These are phyloP conservation scores for Penicillium pancosmium DNA, from an alignment of 495 filamentous ascomycete species.

Conservation along the genomic window DNA sequence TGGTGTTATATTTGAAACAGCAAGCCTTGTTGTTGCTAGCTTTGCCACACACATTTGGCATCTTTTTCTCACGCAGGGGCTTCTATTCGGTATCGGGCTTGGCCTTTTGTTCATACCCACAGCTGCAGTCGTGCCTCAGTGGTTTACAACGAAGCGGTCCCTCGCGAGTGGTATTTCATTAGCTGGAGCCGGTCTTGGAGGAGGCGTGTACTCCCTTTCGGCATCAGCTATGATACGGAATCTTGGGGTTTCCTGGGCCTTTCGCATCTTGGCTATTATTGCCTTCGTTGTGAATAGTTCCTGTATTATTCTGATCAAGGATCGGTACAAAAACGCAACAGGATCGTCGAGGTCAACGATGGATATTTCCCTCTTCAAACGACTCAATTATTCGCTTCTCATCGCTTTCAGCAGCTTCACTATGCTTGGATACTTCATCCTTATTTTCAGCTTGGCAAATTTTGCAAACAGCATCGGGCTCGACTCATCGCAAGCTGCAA, in stretches of 20 bases:
- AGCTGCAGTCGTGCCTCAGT: conserved; percentile 52
- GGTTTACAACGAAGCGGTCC: conserved; percentile 51
- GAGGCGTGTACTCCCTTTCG: conserved; percentile 51
- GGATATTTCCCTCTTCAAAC: conserved; percentile 33
- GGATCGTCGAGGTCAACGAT: not conserved
- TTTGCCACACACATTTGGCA: conserved; percentile 52
- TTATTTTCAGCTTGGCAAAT: conserved; percentile 26
- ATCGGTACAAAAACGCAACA: not conserved
- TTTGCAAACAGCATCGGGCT: conserved; percentile 59
- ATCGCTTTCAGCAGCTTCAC: conserved; percentile 49
- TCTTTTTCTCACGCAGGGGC: conserved; percentile 52
- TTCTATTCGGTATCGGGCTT: conserved; percentile 52
- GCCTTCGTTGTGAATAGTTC: conserved; percentile 44
- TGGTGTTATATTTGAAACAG: conserved; percentile 43
- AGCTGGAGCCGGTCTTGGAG: conserved; percentile 53
- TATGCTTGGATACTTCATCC: conserved; percentile 53
- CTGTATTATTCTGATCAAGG: conserved; percentile 38
- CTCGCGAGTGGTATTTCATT: conserved; percentile 54
- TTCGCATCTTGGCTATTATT: conserved; percentile 53
- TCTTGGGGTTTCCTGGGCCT: conserved; percentile 50
- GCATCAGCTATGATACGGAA: conserved; percentile 49
- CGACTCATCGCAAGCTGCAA: conserved; percentile 57
- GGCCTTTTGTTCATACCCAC: conserved; percentile 55
- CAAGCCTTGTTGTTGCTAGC: conserved; percentile 48
- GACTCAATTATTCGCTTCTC: conserved; percentile 45